Conservation (phyloP, 495 filamentous ascomycete genomes). For the Trichocladium antarcticum region DNA sequence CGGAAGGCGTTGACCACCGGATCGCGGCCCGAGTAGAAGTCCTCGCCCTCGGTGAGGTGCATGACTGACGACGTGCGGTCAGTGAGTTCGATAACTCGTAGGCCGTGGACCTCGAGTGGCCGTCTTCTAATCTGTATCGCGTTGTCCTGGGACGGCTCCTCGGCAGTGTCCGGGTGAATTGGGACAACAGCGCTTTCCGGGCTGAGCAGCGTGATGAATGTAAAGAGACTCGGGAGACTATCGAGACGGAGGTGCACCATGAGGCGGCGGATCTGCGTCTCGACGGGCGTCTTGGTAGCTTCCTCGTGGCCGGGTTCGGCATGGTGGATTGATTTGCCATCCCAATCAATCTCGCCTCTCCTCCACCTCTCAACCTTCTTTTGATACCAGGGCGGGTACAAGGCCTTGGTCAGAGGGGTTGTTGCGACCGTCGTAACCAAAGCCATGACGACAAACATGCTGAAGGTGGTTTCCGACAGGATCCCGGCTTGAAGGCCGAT, state of each 20-base stretch:
- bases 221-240: constrained; percentile 76
- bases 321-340: constrained; percentile 48
- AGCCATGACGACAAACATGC: constrained; percentile 98
- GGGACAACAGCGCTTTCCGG: constrained; percentile 27
- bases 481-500: constrained; percentile 91
- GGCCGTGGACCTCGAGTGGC: constrained; percentile 69
- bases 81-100: constrained; percentile 78
- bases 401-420: constrained; percentile 62
- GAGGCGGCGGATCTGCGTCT: constrained; percentile 37
- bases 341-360: constrained; percentile 88
- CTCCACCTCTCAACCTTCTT: constrained; percentile 85
- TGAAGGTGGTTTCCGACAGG: constrained; percentile 77
- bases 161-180: constrained; percentile 17
- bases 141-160: constrained; percentile 5
- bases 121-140: constrained; percentile 27
- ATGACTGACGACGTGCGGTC: constrained; percentile 93
- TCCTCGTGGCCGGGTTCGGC: constrained; percentile 32
- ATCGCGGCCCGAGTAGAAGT: constrained; percentile 58
- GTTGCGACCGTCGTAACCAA: constrained; percentile 86
- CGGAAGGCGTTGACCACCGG: constrained; percentile 88
- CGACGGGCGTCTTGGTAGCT: constrained; percentile 35
- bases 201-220: constrained; percentile 68
- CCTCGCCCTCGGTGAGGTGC: constrained; percentile 77
- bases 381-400: constrained; percentile 88
- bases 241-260: constrained; percentile 68